A percentile compares a stretch with the other conserved stretches of the same genome.
Conservation (phyloP, 1,139 yeast species). For the Yamadazyma taylorii region DNA sequence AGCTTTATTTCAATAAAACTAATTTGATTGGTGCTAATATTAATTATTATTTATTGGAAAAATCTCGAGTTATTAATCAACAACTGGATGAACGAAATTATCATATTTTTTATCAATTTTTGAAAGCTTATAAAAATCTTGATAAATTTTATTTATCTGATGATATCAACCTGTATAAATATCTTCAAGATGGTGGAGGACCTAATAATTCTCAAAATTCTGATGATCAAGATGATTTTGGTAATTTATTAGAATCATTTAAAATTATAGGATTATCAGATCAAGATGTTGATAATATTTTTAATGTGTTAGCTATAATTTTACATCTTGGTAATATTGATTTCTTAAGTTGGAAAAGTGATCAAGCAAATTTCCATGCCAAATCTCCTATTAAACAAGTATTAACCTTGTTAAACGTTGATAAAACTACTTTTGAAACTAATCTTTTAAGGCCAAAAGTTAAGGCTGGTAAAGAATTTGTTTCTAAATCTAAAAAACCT, state of each 20-base stretch:
- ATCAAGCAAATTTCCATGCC: slow-evolving; percentile 73
- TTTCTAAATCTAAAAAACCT: slow-evolving; percentile 77
- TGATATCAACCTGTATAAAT: slow-evolving; percentile 51
- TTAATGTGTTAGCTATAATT: slow-evolving; percentile 70
- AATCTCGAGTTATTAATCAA: slow-evolving; percentile 89
- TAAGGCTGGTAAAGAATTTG: slow-evolving; percentile 87
- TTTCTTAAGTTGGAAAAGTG: slow-evolving; percentile 68
- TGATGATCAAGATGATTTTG: slow-evolving; percentile 69
- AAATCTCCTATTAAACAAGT: slow-evolving; percentile 56
- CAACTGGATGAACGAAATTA: slow-evolving; percentile 79
- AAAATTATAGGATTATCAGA: slow-evolving; percentile 68
- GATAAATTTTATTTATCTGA: slow-evolving; percentile 48
- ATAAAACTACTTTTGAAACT: slow-evolving; percentile 53
- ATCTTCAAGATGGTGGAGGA: slow-evolving; percentile 60
- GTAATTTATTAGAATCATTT: slow-evolving; percentile 62
- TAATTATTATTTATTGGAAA: slow-evolving; percentile 92
- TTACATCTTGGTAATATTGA: slow-evolving; percentile 85
- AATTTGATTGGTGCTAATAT: slow-evolving; percentile 84
- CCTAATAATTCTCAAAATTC: slow-evolving; percentile 34
- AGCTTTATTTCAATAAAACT: slow-evolving; percentile 69
- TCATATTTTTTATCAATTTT: slow-evolving; percentile 86
- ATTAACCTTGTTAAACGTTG: slow-evolving; percentile 65
- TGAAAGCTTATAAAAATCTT: slow-evolving; percentile 64
- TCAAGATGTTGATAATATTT: slow-evolving; percentile 57
- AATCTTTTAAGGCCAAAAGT: slow-evolving; percentile 76